Base-by-base conservation (phyloP, 2,329 filamentous ascomycete genomes). In the Alternaria sp. region DNA sequence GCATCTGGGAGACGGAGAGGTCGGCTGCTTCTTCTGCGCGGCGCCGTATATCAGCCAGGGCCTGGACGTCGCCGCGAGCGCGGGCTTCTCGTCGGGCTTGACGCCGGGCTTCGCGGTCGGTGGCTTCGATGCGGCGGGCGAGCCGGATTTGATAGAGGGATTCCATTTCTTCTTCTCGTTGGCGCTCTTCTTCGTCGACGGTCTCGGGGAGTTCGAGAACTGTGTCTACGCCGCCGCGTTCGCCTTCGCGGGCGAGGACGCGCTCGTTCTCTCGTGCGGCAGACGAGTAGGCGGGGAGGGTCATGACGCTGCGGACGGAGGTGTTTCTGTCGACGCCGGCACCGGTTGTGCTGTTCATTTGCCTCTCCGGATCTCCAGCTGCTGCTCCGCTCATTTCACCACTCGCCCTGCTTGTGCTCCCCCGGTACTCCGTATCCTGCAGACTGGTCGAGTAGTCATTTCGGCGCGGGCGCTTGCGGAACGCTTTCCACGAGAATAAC, bases 301-400 rank as follows among this genome's bases (percentile, higher is more conserved):
- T 98, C 87, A 97, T 96, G 60, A 98, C 89, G n/a, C 93, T 97
- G 59, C 95, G 90, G 49, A 98, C 86, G 9, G 93, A 96, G 1
- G 92, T 94, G 72, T 95, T 91, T 30, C 95, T 88, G 76, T 95
- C 92, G 12, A 97, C 88, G 5, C 81, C 83, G 23, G 68, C 73
- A 1, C 78, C 81, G 63, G 78, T 79, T 25, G 33, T 60, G 66
- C 64, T 70, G 30, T 66, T 58, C 30, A 75, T 69, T 25, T 74
- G 70, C 33, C 75, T 58, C 49, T 78, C 76, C 6, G 74, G 69
- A 41, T 76, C 76, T 14, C 56, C 55, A 18, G 63, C 44, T 26
- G 58, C 54, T n/a, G 71, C 69, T 28, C 74, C 72, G 21, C 71
- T 73, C 75, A 77, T 77, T 62, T 79, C 75, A 49, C 73, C 68